Evolutionary conservation across 306 rosid species (phyloP).

Genomic region (Corylus americana): DNA sequence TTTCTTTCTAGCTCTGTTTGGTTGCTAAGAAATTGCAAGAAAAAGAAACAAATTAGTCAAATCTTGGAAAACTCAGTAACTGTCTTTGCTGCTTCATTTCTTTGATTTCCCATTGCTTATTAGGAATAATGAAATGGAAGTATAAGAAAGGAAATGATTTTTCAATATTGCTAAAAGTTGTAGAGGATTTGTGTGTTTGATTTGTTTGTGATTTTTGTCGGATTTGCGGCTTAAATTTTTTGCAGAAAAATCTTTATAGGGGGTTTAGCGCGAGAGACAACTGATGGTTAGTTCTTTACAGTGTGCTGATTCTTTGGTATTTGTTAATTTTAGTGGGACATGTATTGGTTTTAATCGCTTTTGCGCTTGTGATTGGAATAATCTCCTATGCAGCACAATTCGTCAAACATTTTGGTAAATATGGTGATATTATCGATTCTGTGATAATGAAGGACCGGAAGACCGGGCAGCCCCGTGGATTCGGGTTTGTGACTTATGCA

Average conservation of each 20-base stretch:
- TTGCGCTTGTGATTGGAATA: background rate
- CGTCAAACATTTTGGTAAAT: constrained; percentile 76
- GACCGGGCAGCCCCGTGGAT: constrained; percentile 92
- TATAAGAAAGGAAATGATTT: background rate
- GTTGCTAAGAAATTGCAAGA: too few relatives aligned
- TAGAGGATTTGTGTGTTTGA: background rate
- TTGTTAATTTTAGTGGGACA: constrained; percentile 3
- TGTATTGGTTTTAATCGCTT: background rate
- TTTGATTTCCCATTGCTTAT: background rate
- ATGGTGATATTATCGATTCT: constrained; percentile 85
- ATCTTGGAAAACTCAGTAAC: constrained; percentile 15
- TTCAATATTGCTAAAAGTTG: background rate
- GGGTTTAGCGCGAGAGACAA: constrained; percentile 95
- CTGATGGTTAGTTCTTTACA: constrained; percentile 66
- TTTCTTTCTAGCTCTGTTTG: too few relatives aligned
- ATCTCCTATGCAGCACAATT: constrained; percentile 66
- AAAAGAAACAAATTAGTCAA: background rate
- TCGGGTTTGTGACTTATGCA: constrained; percentile 86
- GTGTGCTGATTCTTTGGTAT: constrained; percentile 19
- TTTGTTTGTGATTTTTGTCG: constrained; percentile 21
- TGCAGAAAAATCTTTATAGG: constrained; percentile 97
- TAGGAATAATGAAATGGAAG: background rate
- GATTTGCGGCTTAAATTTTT: constrained; percentile 35
- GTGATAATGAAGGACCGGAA: constrained; percentile 95
- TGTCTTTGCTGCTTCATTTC: background rate